phyloP scores from a whole-genome alignment of 2,329 filamentous ascomycete genomes.

The Coleophoma eucalyptorum region DNA sequence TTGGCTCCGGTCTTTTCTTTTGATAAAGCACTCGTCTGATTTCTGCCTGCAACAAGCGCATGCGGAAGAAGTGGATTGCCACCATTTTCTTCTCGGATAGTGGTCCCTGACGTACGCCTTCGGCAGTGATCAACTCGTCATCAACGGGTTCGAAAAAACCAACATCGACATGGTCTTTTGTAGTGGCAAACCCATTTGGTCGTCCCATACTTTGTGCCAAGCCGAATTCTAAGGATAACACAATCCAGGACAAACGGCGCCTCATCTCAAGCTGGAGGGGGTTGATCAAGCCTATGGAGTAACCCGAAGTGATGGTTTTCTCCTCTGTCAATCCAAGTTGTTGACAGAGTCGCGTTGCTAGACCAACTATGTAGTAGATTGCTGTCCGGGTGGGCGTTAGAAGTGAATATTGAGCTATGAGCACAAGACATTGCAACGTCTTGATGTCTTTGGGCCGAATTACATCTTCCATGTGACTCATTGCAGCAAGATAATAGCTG shows the following conservation, averaged over 20 bases:
- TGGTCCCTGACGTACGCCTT: constrained; percentile 70
- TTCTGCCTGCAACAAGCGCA: constrained; percentile 83
- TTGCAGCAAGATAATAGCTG: constrained; percentile 88
- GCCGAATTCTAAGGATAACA: constrained; percentile 84
- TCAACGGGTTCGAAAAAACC: constrained; percentile 78
- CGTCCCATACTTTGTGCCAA: constrained; percentile 85
- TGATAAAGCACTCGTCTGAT: constrained; percentile 85
- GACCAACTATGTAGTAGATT: constrained; percentile 88
- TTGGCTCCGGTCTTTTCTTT: constrained; percentile 72
- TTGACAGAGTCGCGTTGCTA: constrained; percentile 84
- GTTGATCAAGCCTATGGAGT: constrained; percentile 54
- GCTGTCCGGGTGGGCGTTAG: constrained; percentile 89
- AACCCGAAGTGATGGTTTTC: constrained; percentile 70
- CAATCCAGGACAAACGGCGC: constrained; percentile 81
- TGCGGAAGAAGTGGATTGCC: constrained; percentile 89
- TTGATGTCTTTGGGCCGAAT: constrained; percentile 85
- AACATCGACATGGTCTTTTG: constrained; percentile 79
- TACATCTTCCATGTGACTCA: constrained; percentile 78
- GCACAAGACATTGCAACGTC: constrained; percentile 82
- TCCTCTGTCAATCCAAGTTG: constrained; percentile 86
- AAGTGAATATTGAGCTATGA: constrained; percentile 89
- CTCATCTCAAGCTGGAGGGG: constrained; percentile 84
- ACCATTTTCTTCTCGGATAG: constrained; percentile 80
- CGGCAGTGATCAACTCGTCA: constrained; percentile 76
- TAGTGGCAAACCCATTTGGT: constrained; percentile 79